Evolutionary conservation across 164 flowering plant species (phyloP).

Genomic region (Sextonia rubra): DNA sequence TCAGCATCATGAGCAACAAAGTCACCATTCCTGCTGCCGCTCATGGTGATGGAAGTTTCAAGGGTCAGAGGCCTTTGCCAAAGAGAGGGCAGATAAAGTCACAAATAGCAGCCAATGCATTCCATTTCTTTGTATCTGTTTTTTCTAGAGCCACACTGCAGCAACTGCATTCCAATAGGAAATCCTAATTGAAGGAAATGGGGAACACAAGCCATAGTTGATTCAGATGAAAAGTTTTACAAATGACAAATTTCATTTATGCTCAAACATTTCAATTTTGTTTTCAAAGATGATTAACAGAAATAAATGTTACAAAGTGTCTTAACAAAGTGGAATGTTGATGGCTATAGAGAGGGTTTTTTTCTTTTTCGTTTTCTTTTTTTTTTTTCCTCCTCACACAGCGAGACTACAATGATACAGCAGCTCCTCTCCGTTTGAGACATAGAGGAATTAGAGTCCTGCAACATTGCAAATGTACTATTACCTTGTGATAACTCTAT

Average conservation of each 20-base stretch:
- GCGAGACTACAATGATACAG: not conserved
- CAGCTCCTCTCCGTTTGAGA: not conserved
- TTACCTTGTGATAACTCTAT: no score
- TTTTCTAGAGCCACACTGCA: conserved; percentile 33
- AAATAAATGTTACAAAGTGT: not conserved
- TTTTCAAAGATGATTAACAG: not conserved
- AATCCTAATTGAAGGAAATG: not conserved
- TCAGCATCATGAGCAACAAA: conserved; percentile 30
- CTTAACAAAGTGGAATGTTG: not conserved
- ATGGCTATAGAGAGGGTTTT: not conserved
- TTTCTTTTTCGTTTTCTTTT: no score
- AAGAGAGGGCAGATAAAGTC: conserved; percentile 59
- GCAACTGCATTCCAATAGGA: conserved; percentile 5
- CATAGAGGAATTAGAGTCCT: not conserved
- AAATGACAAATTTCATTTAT: conserved; percentile 20
- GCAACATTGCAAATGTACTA: no score
- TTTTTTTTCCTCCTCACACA: not conserved
- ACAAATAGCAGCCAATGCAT: conserved; percentile 45
- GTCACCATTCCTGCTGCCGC: conserved; percentile 22
- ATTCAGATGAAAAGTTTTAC: conserved; percentile 2
- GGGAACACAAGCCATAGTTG: not conserved
- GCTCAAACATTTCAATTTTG: not conserved
- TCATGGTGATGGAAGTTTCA: conserved; percentile 9
- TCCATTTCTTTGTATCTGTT: conserved; percentile 38
- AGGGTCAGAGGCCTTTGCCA: conserved; percentile 30